Percentiles rank a stretch among this genome's conserved stretches.
Evolutionary conservation across 2,329 filamentous ascomycete genomes (phyloP).

Genomic region (Colletotrichum godetiae): DNA sequence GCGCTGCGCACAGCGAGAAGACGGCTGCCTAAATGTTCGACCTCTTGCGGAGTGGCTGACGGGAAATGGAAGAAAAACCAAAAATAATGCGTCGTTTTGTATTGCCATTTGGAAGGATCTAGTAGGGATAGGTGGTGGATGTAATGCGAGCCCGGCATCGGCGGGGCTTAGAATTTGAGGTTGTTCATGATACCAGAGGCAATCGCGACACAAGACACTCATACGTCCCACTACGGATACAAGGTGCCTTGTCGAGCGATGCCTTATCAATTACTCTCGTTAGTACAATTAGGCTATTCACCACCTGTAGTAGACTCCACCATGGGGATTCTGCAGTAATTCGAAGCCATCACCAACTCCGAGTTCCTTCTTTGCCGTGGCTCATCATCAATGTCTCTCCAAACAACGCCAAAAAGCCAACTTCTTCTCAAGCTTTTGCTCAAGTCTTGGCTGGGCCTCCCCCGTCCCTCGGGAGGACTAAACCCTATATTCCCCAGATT

Average conservation of each 20-base stretch:
- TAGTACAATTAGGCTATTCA: constrained; percentile 6
- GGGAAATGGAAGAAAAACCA: not conserved
- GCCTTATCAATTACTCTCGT: constrained; percentile 29
- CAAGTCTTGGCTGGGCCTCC: not conserved
- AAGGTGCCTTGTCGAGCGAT: not conserved
- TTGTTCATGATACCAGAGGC: constrained; percentile 33
- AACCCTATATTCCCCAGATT: not conserved
- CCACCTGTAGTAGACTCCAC: not conserved
- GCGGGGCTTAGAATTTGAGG: constrained; percentile 7
- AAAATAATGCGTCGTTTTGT: constrained; percentile 12
- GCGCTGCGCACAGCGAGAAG: constrained; percentile 37
- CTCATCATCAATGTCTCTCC: not conserved
- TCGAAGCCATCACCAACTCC: constrained; percentile 13
- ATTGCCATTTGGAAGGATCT: constrained; percentile 6
- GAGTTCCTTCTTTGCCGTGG: not conserved
- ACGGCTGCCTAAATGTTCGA: constrained; percentile 34
- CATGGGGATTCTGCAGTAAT: not conserved
- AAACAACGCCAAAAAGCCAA: not conserved
- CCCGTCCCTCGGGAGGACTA: not conserved
- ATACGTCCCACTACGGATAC: not conserved
- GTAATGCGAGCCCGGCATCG: constrained; percentile 20
- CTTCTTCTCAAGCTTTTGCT: not conserved
- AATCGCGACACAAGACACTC: not conserved
- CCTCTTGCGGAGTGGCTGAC: not conserved
- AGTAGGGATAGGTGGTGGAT: constrained; percentile 5